Conservation (phyloP, 345 rosid genomes). For the Citrus cavaleriei region DNA sequence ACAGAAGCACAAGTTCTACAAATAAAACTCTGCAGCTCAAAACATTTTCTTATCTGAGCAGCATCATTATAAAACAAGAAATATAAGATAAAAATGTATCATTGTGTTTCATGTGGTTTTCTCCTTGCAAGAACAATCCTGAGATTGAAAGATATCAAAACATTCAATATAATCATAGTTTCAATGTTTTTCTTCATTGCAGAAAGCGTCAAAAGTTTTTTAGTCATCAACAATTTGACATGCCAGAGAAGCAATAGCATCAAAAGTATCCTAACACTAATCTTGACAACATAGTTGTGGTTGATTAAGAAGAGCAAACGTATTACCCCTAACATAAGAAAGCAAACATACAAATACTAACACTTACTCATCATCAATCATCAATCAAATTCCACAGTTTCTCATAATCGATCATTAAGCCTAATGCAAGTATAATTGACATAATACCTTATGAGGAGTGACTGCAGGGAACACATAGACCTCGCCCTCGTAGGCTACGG, state of each 20-base stretch:
- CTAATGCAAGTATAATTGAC: neutral
- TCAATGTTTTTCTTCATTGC: neutral
- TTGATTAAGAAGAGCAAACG: neutral
- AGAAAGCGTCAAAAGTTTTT: neutral
- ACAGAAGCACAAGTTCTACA: neutral
- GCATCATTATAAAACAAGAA: neutral
- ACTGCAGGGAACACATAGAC: conserved; percentile 47
- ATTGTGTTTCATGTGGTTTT: neutral
- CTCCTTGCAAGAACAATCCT: neutral
- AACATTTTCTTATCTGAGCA: neutral
- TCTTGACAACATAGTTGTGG: too few relatives aligned
- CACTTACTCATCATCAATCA: neutral
- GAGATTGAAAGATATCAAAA: neutral
- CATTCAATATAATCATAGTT: neutral
- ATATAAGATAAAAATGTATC: neutral
- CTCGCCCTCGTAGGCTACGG: conserved; percentile 45
- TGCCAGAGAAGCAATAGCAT: neutral
- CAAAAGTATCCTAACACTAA: neutral
- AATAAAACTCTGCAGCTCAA: neutral
- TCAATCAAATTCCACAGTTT: neutral
- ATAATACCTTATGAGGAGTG: conserved; percentile 29
- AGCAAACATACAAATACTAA: neutral
- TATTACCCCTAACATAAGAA: neutral
- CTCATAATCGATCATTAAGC: neutral
- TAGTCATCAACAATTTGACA: neutral